phyloP scores from a whole-genome alignment of 371 early-diverging fungal genomes.

The Smittium culicis region DNA sequence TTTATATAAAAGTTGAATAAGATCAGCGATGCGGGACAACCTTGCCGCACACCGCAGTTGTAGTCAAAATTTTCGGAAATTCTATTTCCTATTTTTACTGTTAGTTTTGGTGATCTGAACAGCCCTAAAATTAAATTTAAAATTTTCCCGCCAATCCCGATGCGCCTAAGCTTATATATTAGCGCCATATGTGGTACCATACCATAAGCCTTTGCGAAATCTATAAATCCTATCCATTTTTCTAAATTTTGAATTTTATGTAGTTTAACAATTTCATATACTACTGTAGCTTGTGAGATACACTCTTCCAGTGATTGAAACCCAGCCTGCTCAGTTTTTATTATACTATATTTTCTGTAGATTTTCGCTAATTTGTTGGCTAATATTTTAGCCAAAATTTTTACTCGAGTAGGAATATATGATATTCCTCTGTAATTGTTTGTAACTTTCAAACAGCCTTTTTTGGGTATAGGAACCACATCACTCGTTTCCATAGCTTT shows the following conservation, averaged over 20 bases:
- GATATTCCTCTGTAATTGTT: constrained; percentile 7
- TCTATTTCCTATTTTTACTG: too few relatives aligned
- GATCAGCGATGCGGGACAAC: too few relatives aligned
- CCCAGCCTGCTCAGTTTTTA: neutral
- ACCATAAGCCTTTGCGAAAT: neutral
- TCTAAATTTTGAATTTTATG: neutral
- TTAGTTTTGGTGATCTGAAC: too few relatives aligned
- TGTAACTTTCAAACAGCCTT: neutral
- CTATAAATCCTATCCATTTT: neutral
- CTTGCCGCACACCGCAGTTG: too few relatives aligned
- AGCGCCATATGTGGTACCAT: too few relatives aligned
- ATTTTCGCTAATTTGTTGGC: neutral
- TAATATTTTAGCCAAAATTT: neutral
- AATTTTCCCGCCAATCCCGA: too few relatives aligned
- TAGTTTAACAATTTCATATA: constrained; percentile 3
- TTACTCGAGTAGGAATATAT: neutral
- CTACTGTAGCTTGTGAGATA: constrained; percentile 1
- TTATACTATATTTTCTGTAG: neutral
- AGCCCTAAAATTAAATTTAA: too few relatives aligned
- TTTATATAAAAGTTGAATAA: too few relatives aligned
- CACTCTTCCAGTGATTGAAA: constrained; percentile 4
- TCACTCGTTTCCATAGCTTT: too few relatives aligned
- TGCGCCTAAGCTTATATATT: too few relatives aligned
- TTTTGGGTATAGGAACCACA: constrained; percentile 3
- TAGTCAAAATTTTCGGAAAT: too few relatives aligned